Conservation (phyloP, 2,329 filamentous ascomycete species). For the Nemania sp. region DNA sequence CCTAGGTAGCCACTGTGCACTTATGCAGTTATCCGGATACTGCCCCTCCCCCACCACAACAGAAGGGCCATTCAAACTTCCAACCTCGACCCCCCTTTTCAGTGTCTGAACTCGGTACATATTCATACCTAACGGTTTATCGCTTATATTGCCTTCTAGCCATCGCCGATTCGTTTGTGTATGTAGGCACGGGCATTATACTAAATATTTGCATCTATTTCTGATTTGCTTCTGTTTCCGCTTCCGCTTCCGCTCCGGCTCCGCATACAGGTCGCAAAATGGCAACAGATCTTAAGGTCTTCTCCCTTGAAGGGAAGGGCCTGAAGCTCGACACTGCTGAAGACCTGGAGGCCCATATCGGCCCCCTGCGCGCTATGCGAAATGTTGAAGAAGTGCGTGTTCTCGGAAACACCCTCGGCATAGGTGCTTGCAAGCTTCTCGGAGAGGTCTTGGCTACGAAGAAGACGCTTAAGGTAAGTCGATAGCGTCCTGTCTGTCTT, state of each 20-base stretch:
- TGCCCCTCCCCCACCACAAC: constrained; percentile 40
- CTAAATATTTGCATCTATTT: background rate
- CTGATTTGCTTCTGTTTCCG: too few species aligned
- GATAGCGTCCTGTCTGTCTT: background rate
- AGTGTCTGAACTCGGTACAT: constrained; percentile 13
- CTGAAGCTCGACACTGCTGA: constrained; percentile 91
- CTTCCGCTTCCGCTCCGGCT: background rate
- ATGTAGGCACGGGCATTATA: background rate
- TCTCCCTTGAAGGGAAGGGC: constrained; percentile 91
- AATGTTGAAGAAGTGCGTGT: constrained; percentile 88
- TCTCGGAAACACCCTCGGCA: constrained; percentile 90
- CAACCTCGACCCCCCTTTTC: constrained; percentile 12
- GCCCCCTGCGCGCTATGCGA: constrained; percentile 75
- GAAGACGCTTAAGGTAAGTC: constrained; percentile 77
- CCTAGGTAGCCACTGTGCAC: background rate
- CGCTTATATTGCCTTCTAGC: constrained; percentile 14
- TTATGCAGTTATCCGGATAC: constrained; percentile 21
- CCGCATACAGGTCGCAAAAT: constrained; percentile 53
- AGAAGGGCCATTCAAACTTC: constrained; percentile 34
- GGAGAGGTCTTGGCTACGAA: constrained; percentile 87
- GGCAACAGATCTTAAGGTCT: constrained; percentile 72
- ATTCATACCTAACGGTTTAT: background rate
- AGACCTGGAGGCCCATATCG: constrained; percentile 87
- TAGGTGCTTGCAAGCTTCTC: constrained; percentile 86
- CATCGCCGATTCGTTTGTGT: constrained; percentile 13